A percentile compares a stretch with the other conserved stretches of the same genome.
Conservation (phyloP, 2,329 filamentous ascomycete species). For the Rhinocladiella similis region DNA sequence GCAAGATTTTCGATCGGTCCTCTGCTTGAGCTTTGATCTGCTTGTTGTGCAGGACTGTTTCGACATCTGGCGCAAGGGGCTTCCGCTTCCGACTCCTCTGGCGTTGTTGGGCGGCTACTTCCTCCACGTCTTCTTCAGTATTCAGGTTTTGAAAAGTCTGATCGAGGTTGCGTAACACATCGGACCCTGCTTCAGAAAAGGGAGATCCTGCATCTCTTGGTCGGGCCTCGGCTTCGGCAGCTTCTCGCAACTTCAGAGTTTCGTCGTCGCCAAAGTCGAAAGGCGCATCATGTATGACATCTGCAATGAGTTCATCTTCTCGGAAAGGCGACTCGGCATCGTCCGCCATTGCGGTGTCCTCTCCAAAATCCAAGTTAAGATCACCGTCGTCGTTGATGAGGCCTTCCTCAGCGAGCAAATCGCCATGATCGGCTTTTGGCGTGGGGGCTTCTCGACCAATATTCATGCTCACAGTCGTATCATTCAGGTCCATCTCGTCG, state of each 20-base stretch:
- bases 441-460: conserved; percentile 81
- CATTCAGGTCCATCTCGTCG: conserved; percentile 64
- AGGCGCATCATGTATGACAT: conserved; percentile 38
- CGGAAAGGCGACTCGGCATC: conserved; percentile 45
- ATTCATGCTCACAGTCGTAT: conserved; percentile 72
- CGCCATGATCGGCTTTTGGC: conserved; percentile 65
- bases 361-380: conserved; percentile 53
- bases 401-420: conserved; percentile 54
- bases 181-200: conserved; percentile 54
- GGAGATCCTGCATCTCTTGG: conserved; percentile 53
- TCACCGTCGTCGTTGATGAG: conserved; percentile 56
- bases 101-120: conserved; percentile 59
- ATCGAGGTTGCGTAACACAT: conserved; percentile 62
- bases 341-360: conserved; percentile 45
- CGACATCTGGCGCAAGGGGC: conserved; percentile 75
- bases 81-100: conserved; percentile 79
- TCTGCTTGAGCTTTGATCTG: conserved; percentile 85
- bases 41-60: conserved; percentile 72
- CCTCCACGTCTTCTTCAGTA: conserved; percentile 53
- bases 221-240: conserved; percentile 33
- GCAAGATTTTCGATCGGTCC: conserved; percentile 83
- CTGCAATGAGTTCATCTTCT: conserved; percentile 61
- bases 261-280: conserved; percentile 46
- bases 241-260: conserved; percentile 46
- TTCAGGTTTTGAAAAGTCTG: conserved; percentile 59